A percentile compares a stretch with the other conserved stretches of the same genome.
These are phyloP conservation scores for Linanthus parryae DNA, from an alignment of 148 eudicot genomes.

Conservation along the genomic window DNA sequence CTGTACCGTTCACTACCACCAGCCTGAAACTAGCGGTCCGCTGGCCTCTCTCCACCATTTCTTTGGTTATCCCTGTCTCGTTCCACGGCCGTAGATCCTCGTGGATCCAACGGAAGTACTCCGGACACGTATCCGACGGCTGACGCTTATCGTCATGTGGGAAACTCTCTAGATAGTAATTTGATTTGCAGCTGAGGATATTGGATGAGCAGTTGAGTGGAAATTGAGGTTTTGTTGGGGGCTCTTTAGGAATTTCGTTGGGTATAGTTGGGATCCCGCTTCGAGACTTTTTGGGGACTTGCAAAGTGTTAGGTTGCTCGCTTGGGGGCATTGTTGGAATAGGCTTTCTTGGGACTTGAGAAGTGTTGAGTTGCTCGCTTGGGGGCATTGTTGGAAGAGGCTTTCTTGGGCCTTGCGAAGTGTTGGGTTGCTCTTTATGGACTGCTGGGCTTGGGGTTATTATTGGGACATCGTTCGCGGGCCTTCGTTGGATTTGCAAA, in stretches of 20 bases:
- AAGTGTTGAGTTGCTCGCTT: too few relatives aligned
- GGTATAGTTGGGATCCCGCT: too few relatives aligned
- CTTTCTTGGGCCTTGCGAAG: too few relatives aligned
- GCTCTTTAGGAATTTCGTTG: conserved; percentile 13
- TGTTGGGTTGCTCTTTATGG: too few relatives aligned
- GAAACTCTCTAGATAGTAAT: conserved; percentile 29
- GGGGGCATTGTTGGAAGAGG: too few relatives aligned
- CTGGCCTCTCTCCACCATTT: conserved; percentile 48
- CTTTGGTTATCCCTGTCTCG: conserved; percentile 52
- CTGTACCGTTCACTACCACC: conserved; percentile 51
- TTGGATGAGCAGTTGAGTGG: conserved; percentile 40
- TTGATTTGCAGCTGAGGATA: conserved; percentile 36
- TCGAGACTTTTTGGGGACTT: too few relatives aligned
- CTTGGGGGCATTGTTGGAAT: too few relatives aligned
- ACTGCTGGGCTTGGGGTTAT: too few relatives aligned
- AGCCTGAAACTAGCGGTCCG: conserved; percentile 46
- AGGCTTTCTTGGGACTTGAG: too few relatives aligned
- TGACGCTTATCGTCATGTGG: conserved; percentile 23
- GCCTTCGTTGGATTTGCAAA: too few relatives aligned
- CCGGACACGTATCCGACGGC: conserved; percentile 51
- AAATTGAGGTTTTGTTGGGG: conserved; percentile 15
- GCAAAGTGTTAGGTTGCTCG: too few relatives aligned
- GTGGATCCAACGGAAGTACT: conserved; percentile 70
- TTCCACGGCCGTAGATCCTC: conserved; percentile 77
- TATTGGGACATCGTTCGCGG: too few relatives aligned